Evolutionary conservation across 257 asterid species (phyloP), one percentile per base, ranked within the genome.

Genomic region (Capsicum chinense): DNA sequence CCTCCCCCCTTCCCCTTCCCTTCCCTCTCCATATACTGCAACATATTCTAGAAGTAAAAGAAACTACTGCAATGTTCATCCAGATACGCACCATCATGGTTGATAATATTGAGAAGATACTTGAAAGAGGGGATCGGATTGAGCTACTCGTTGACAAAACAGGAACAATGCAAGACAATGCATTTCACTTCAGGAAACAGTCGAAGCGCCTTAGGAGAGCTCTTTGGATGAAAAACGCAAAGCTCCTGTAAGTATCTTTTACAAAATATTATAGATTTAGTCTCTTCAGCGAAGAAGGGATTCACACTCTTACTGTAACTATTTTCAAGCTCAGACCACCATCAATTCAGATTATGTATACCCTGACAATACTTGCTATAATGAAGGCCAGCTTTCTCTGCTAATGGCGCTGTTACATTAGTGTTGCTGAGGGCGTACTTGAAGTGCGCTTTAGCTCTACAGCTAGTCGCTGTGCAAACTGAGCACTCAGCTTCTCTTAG

Each of bases 91-190:
- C 99, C 52, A 92, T 97, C 90, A 94, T 95, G 94, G 99, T 97
- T 90, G 98, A 97, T 89, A 95, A 97, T 92, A 95, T 97, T 85
- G 99, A 97, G 91, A 97, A 94, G 91, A 92, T 97, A 86, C 91
- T 97, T 12, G 99, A 97, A 87, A 93, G 99, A 88, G 99, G 99
- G 82, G 98, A 97, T 84, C 91, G 92, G 79, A 95, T 97, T 82
- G 99, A 97, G 90, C 98, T 97, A 88, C 98, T 97, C 47, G 97
- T 97, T 84, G 99, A 97, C 90, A 97, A 97, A 89, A 97, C 99
- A 66, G 88, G 97, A 81, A 94, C 99, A 63, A 97, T 97, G 99
- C 99, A 97, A 92, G 99, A 97, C 88, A 95, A 90, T 83, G 89
- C 99, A 67, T 97, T 97, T 89, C 99, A 97, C 92, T 97, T 97